Evolutionary conservation across 345 rosid species (phyloP), one percentile per base, ranked within the genome.

Genomic region (Stellera chamaejasme): DNA sequence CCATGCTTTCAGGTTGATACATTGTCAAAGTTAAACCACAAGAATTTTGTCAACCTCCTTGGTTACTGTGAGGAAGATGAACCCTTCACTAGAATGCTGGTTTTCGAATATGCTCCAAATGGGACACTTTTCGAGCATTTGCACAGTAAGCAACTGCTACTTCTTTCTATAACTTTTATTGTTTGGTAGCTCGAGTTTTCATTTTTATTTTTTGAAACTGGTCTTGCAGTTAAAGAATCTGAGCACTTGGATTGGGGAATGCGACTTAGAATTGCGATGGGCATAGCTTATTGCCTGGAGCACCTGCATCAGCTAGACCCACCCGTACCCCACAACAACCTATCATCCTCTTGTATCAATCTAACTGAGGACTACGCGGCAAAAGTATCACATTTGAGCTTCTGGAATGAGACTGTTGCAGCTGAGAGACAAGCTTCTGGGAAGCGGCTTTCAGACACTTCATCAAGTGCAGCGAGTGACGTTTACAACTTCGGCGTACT

Each of bases 81-180:
- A 48, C 89, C 91, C 65, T 83, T 89, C 72, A 83, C 97, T 1
- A 83, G 97, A 70, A 83, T 82, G 83, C 74, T 89, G 89, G 89
- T 89, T 72, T 89, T 89, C 63, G 97, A 89, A 52, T 89, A 89
- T 59, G 85, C 91, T 72, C 91, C 97, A 39, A 83, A 89, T 54
- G 97, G 97, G 44, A 83, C 95, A 48, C 84, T 89, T 44, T 83
- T 74, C 15, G 95, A 89, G 64, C 97, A 89, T 75, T 55, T 89
- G 74, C 95, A 89, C 56, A 36, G 97, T 89, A 55, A 78, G 87
- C 59, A 57, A 41, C 6, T 47, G 11, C 25, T 19, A 13, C 4
- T 45, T 44, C 10, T 10, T 19, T 25, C 45, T 28, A 26, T 19
- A 19, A 19, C 23, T 19, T 28, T 56, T 19, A 19, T 19, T 19